Base-by-base conservation (phyloP, 805 yeast species). In the Grigorovia humatica region DNA sequence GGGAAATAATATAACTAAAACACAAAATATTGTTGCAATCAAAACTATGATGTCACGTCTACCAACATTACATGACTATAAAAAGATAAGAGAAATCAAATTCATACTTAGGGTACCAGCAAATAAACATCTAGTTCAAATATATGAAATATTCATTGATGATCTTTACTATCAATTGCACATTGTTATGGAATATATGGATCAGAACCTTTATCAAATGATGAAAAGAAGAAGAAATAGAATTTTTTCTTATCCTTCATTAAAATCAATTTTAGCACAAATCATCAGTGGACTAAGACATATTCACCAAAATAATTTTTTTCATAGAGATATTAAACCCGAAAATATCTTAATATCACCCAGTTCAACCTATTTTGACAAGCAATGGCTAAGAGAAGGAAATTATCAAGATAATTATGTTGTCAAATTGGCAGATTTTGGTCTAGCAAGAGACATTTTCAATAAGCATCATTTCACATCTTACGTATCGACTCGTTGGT, bases 301-400 rank as follows among this genome's bases (percentile, higher is more conserved):
- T 66, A 88, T 91, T 51, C 99, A 93, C 63, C 68, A 70, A 11
- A 70, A 73, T 42, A 68, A 71, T 29, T 79, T 72, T 57, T 70
- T 79, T 53, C 98, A 91, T 66, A 77, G 99, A 52, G 99, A 91
- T 71, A 76, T 91, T 48, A 91, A 91, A 67, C 98, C 99, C 0
- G 97, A 91, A 62, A 91, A 91, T 67, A 83, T 91, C 27, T 75
- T 91, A 57, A 79, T 90, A 4, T 74, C 82, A 41, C 80, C 82
- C 20, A 69, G 83, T 6, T 66, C 69, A 43, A 74, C 74, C 48
- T 84, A 76, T 60, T 83, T 77, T 64, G 66, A 68, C 64, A 64
- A 70, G 55, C 58, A 60, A 11, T 65, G 66, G 55, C 48, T 67
- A 15, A 49, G 51, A 5, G 52, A 55, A 1, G 63, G 61, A 12